Percentiles rank a stretch among this genome's conserved stretches.
Conservation (phyloP, 306 rosid species). For the Castanea sativa region DNA sequence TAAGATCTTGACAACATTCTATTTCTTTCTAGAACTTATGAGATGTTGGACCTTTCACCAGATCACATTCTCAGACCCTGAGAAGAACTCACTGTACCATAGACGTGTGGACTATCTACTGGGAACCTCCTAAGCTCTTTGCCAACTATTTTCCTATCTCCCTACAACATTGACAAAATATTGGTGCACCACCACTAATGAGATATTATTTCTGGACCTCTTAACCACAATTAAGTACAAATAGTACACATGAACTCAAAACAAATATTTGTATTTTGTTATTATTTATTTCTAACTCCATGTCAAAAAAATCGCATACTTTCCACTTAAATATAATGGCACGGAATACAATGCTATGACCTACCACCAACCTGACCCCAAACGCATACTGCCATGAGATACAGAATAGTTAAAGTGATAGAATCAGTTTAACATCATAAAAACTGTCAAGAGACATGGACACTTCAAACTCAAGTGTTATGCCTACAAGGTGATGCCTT, state of each 20-base stretch:
- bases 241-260: too few species aligned
- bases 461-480: background rate
- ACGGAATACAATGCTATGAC: background rate
- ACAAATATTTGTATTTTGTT: background rate
- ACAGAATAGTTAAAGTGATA: background rate
- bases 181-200: background rate
- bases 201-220: background rate
- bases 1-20: background rate
- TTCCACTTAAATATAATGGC: background rate
- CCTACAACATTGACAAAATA: background rate
- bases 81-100: background rate
- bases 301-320: background rate
- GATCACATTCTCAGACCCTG: background rate
- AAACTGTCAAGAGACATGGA: background rate
- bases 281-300: background rate
- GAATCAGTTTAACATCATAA: background rate
- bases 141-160: background rate
- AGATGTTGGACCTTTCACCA: background rate
- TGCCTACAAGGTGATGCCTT: background rate
- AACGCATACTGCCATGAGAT: background rate
- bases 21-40: background rate
- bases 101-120: background rate
- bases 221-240: background rate
- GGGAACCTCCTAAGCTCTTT: background rate
- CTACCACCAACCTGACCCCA: background rate